Conservation (phyloP, 2,329 filamentous ascomycete species). For the Zalaria sp. region DNA sequence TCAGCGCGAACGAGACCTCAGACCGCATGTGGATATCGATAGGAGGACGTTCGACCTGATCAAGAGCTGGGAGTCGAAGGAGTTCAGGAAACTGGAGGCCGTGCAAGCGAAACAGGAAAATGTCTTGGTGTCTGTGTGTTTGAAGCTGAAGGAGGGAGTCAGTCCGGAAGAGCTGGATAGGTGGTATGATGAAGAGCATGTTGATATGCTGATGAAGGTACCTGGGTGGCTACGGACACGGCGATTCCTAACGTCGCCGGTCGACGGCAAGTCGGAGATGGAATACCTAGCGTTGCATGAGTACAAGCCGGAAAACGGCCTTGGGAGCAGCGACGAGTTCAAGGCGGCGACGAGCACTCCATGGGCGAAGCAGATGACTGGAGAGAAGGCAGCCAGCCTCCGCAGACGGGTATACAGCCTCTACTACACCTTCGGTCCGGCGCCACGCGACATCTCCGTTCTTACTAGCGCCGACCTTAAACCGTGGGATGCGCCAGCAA, state of each 20-base stretch:
- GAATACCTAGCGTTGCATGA: slow-evolving; percentile 60
- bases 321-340: slow-evolving; percentile 48
- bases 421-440: slow-evolving; percentile 69
- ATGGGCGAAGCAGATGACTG: slow-evolving; percentile 45
- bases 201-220: slow-evolving; percentile 55
- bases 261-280: slow-evolving; percentile 38
- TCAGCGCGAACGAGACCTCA: slow-evolving; percentile 34
- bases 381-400: slow-evolving; percentile 43
- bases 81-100: slow-evolving; percentile 47
- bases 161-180: slow-evolving; percentile 42
- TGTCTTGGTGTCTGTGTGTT: slow-evolving; percentile 47
- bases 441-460: slow-evolving; percentile 51
- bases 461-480: slow-evolving; percentile 36
- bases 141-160: slow-evolving; percentile 42
- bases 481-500: slow-evolving; percentile 41
- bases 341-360: slow-evolving; percentile 48
- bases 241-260: slow-evolving; percentile 50
- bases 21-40: slow-evolving; percentile 48
- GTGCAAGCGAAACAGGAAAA: slow-evolving; percentile 43
- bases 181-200: slow-evolving; percentile 67
- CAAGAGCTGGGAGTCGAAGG: slow-evolving; percentile 34
- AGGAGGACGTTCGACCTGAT: slow-evolving; percentile 58
- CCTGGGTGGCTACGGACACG: slow-evolving; percentile 68
- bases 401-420: slow-evolving; percentile 51
- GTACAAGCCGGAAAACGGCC: slow-evolving; percentile 51